A percentile compares a stretch with the other conserved stretches of the same genome.
These are phyloP conservation scores for Nannizzia gypsea DNA, from an alignment of 2,329 filamentous ascomycete genomes.

Conservation along the genomic window DNA sequence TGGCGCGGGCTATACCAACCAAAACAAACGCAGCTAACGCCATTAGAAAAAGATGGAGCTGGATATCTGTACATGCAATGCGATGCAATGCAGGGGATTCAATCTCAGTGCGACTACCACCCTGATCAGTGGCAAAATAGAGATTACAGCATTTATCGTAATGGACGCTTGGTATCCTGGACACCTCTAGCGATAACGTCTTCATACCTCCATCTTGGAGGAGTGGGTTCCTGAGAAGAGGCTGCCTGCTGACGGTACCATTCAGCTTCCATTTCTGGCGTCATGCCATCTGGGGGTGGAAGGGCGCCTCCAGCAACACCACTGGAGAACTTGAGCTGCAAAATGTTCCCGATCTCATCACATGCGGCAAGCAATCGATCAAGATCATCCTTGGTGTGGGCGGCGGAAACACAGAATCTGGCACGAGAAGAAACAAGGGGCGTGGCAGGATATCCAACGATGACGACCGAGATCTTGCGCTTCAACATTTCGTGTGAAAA, in stretches of 20 bases:
- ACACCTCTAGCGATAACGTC: constrained; percentile 63
- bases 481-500: constrained; percentile 98
- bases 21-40: not conserved
- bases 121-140: not conserved
- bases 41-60: not conserved
- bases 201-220: constrained; percentile 68
- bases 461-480: constrained; percentile 93
- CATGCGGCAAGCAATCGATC: constrained; percentile 81
- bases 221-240: constrained; percentile 42
- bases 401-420: constrained; percentile 88
- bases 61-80: not conserved
- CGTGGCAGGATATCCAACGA: constrained; percentile 93
- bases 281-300: constrained; percentile 59
- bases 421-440: constrained; percentile 89
- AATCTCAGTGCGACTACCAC: not conserved
- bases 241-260: constrained; percentile 44
- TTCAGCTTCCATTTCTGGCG: constrained; percentile 59
- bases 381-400: constrained; percentile 96
- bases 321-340: constrained; percentile 95
- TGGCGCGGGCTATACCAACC: not conserved
- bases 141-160: constrained; percentile 43
- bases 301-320: constrained; percentile 82
- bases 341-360: constrained; percentile 79
- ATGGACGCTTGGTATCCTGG: constrained; percentile 59
- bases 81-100: not conserved